phyloP scores from a whole-genome alignment of 352 stramenopile species.

The Pythium biforme region DNA sequence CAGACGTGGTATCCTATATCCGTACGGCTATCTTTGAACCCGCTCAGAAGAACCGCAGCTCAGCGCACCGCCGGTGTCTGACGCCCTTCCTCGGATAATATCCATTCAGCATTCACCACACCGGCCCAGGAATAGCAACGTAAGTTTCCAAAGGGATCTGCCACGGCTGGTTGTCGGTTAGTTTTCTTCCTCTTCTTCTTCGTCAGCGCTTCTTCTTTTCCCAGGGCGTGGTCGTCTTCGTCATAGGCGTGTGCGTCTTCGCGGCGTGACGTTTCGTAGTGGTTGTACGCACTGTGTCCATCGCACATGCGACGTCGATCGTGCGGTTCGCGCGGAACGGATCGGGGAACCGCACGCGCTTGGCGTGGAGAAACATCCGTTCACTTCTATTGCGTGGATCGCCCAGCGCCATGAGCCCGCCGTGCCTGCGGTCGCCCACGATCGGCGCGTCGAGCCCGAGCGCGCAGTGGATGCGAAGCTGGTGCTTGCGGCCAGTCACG shows the following conservation, averaged over 20 bases:
- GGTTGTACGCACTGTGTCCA: slow-evolving; percentile 5
- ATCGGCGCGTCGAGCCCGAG: slow-evolving; percentile 43
- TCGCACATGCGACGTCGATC: slow-evolving; percentile 27
- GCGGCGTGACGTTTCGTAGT: neutral
- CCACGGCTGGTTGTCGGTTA: neutral
- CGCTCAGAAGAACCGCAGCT: neutral
- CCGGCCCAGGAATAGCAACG: neutral
- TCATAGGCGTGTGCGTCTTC: neutral
- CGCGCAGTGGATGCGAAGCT: slow-evolving; percentile 63
- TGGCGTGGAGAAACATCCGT: slow-evolving; percentile 56
- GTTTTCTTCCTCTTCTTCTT: neutral
- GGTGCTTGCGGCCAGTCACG: slow-evolving; percentile 64
- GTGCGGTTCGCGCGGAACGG: slow-evolving; percentile 29
- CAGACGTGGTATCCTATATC: neutral
- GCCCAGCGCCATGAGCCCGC: slow-evolving; percentile 1
- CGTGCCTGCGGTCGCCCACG: slow-evolving; percentile 52
- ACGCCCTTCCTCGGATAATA: neutral
- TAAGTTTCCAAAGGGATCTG: neutral
- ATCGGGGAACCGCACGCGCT: slow-evolving; percentile 46
- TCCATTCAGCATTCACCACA: neutral
- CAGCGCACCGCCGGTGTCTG: neutral
- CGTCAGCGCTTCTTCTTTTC: neutral
- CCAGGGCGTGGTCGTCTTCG: neutral
- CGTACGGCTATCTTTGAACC: neutral
- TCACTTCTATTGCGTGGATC: slow-evolving; percentile 1